These are phyloP conservation scores for Candida sojae DNA, from an alignment of 1,139 yeast species.

Conservation along the genomic window DNA sequence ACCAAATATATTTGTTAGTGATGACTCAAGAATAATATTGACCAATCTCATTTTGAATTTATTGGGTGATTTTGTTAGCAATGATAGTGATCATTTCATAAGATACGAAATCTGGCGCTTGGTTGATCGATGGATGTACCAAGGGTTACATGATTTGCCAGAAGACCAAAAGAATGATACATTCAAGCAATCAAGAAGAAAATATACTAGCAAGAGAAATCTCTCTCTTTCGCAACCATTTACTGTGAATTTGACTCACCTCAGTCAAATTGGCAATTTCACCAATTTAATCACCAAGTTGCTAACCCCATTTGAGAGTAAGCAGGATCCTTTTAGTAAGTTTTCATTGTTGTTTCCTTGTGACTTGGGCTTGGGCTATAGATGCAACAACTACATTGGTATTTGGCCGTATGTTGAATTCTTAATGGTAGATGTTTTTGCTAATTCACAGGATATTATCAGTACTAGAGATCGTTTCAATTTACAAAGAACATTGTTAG, in stretches of 20 bases:
- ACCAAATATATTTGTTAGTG: constrained; percentile 30
- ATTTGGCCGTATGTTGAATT: constrained; percentile 82
- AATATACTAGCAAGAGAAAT: constrained; percentile 26
- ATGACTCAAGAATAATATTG: constrained; percentile 38
- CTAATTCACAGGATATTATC: constrained; percentile 33
- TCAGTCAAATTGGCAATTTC: constrained; percentile 66
- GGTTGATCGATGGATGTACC: constrained; percentile 76
- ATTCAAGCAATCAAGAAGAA: constrained; percentile 16
- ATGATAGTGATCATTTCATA: constrained; percentile 28
- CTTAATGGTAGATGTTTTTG: constrained; percentile 65
- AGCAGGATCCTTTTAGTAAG: constrained; percentile 35
- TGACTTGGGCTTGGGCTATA: constrained; percentile 60
- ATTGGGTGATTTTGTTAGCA: constrained; percentile 52
- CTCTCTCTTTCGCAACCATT: constrained; percentile 37
- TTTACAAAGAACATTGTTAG: constrained; percentile 56
- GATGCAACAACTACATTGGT: constrained; percentile 55
- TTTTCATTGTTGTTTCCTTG: constrained; percentile 58
- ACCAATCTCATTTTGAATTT: constrained; percentile 37
- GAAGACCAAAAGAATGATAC: constrained; percentile 13
- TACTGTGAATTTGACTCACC: constrained; percentile 34
- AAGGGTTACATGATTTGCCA: constrained; percentile 22
- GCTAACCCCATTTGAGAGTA: constrained; percentile 24
- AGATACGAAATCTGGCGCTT: constrained; percentile 65
- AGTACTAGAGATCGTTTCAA: constrained; percentile 39
- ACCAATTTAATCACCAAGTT: constrained; percentile 47